Evolutionary conservation across 768 basidiomycete species (phyloP).

Genomic region (Russula vinacea): DNA sequence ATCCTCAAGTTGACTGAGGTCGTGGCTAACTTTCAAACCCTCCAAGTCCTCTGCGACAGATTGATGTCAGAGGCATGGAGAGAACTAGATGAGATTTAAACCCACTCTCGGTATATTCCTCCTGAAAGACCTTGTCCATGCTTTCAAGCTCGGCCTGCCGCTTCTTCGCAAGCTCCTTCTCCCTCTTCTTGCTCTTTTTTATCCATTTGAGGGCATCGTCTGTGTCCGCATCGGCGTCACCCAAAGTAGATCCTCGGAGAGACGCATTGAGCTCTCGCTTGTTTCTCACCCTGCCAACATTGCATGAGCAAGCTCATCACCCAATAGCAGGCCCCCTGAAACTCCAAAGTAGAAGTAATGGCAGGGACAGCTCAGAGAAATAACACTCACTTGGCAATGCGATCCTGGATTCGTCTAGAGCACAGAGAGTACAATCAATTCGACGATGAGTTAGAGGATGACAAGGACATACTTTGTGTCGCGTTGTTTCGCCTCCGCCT

Average conservation of each 20-base stretch:
- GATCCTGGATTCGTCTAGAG: slow-evolving; percentile 63
- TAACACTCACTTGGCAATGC: slow-evolving; percentile 84
- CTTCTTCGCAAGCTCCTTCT: slow-evolving; percentile 82
- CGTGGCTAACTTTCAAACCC: slow-evolving; percentile 95
- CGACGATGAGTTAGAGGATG: slow-evolving; percentile 16
- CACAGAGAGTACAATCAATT: slow-evolving; percentile 26
- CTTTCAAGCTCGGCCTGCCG: slow-evolving; percentile 79
- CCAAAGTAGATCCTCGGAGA: slow-evolving; percentile 90
- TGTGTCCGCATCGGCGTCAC: slow-evolving; percentile 73
- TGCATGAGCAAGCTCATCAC: slow-evolving; percentile 47
- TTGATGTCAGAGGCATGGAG: slow-evolving; percentile 10
- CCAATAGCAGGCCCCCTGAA: slow-evolving; percentile 31
- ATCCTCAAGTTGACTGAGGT: slow-evolving; percentile 87
- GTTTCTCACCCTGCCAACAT: slow-evolving; percentile 76
- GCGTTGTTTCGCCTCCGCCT: slow-evolving; percentile 64
- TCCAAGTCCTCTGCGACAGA: slow-evolving; percentile 69
- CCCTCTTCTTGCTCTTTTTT: slow-evolving; percentile 85
- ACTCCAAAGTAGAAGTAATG: slow-evolving; percentile 37
- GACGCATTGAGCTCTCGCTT: slow-evolving; percentile 87
- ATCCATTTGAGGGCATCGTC: slow-evolving; percentile 88
- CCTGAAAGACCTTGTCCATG: slow-evolving; percentile 73
- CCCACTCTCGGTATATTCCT: slow-evolving; percentile 86
- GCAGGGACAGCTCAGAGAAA: slow-evolving; percentile 27
- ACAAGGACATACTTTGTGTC: slow-evolving; percentile 62
- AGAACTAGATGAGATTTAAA: slow-evolving; percentile 21